These are phyloP conservation scores for Trametes versicolor DNA, from an alignment of 1,284 basidiomycete species.

Conservation along the genomic window DNA sequence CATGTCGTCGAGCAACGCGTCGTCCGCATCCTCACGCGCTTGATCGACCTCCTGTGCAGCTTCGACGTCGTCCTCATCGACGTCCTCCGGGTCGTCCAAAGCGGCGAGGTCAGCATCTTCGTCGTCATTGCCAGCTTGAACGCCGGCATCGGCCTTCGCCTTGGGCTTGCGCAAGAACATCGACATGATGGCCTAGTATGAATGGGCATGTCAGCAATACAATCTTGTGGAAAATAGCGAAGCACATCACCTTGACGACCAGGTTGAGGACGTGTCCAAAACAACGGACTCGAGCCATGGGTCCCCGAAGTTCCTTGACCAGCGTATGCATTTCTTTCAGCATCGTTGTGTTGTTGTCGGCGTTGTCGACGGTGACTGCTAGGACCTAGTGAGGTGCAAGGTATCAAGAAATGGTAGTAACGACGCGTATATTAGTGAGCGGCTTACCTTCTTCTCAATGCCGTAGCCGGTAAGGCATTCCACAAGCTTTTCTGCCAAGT, in stretches of 20 bases:
- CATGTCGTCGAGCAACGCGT: background rate
- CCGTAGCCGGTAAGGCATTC: background rate
- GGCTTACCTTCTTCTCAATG: background rate
- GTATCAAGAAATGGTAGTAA: no score
- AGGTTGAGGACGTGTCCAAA: background rate
- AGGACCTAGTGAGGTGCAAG: no score
- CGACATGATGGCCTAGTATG: background rate
- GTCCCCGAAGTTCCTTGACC: background rate
- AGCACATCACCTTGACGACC: background rate
- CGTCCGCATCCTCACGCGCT: background rate
- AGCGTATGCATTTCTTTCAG: background rate
- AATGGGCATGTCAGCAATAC: no score
- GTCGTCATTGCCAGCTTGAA: background rate
- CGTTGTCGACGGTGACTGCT: background rate
- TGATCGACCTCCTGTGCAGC: background rate
- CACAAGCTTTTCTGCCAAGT: background rate
- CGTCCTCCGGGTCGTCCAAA: no score
- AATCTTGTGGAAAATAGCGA: background rate
- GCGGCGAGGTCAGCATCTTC: no score
- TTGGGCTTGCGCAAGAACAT: background rate
- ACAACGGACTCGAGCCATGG: background rate
- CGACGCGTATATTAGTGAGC: no score
- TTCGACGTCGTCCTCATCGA: background rate
- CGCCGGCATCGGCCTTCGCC: background rate
- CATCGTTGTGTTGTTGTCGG: background rate